Percentiles rank a stretch among this genome's conserved stretches.
Evolutionary conservation across 2,329 filamentous ascomycete genomes (phyloP).

Genomic region (Nigrospora osmanthi): DNA sequence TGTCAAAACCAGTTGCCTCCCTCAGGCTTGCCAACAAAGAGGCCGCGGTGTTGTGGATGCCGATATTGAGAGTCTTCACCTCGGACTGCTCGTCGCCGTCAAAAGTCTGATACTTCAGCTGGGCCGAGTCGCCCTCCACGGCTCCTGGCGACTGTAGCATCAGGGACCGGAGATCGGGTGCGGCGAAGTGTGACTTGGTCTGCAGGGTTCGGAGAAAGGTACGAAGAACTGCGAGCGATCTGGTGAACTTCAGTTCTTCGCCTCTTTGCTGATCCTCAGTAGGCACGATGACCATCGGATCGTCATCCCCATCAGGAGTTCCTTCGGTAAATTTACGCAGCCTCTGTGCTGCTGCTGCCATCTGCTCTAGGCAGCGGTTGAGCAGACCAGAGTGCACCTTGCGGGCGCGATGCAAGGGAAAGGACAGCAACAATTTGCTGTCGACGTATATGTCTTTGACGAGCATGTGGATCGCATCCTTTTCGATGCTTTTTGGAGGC

Average conservation of each 20-base stretch:
- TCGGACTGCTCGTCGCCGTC: slow-evolving; percentile 52
- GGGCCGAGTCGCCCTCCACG: slow-evolving; percentile 55
- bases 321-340: slow-evolving; percentile 42
- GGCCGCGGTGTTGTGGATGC: slow-evolving; percentile 60
- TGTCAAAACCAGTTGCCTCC: slow-evolving; percentile 65
- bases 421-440: slow-evolving; percentile 39
- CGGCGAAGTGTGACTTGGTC: slow-evolving; percentile 49
- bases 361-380: slow-evolving; percentile 62
- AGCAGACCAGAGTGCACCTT: slow-evolving; percentile 63
- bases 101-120: slow-evolving; percentile 69
- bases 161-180: slow-evolving; percentile 46
- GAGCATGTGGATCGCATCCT: slow-evolving; percentile 59
- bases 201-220: slow-evolving; percentile 61
- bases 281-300: slow-evolving; percentile 43
- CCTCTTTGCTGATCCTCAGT: slow-evolving; percentile 39
- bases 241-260: slow-evolving; percentile 56
- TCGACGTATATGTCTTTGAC: slow-evolving; percentile 65
- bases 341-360: slow-evolving; percentile 54
- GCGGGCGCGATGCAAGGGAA: slow-evolving; percentile 41
- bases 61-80: slow-evolving; percentile 56
- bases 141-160: slow-evolving; percentile 43
- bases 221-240: slow-evolving; percentile 61
- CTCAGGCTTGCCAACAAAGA: slow-evolving; percentile 62
- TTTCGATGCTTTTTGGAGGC: slow-evolving; percentile 56
- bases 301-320: slow-evolving; percentile 35